A percentile compares a stretch with the other conserved stretches of the same genome.
phyloP scores from a whole-genome alignment of 768 basidiomycete species.

The Rhizopogon roseolus region DNA sequence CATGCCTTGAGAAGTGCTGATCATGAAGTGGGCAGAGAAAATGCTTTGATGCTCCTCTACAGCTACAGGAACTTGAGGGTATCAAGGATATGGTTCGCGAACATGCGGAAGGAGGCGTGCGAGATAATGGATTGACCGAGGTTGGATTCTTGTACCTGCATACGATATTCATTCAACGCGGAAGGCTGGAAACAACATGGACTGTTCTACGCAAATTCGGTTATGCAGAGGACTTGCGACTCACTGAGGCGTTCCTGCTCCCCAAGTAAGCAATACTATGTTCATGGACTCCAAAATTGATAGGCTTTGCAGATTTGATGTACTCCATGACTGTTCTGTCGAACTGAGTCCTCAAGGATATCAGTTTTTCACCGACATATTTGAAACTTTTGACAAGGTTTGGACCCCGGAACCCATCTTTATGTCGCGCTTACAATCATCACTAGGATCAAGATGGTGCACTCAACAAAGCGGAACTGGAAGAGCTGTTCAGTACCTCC shows the following conservation, averaged over 20 bases:
- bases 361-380: conserved; percentile 95
- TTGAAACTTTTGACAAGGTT: conserved; percentile 93
- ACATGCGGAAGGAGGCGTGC: conserved; percentile 71
- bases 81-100: conserved; percentile 88
- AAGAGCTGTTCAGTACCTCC: conserved; percentile 88
- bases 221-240: conserved; percentile 88
- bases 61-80: conserved; percentile 92
- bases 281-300: conserved; percentile 7
- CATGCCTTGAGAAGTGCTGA: conserved; percentile 1
- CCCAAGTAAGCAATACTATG: conserved; percentile 66
- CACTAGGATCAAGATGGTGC: conserved; percentile 92
- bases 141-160: conserved; percentile 92
- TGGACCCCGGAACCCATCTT: not conserved
- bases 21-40: conserved; percentile 54
- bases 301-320: conserved; percentile 68
- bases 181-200: conserved; percentile 96
- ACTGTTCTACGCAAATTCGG: conserved; percentile 93
- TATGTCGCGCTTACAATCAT: conserved; percentile 2
- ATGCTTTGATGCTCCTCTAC: conserved; percentile 92
- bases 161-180: conserved; percentile 94
- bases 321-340: conserved; percentile 89
- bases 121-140: conserved; percentile 81
- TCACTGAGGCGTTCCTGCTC: conserved; percentile 82
- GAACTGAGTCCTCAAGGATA: conserved; percentile 93
- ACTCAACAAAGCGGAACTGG: conserved; percentile 74